These are phyloP conservation scores for Kokia cookei DNA, from an alignment of 441 rosid genomes.

Conservation along the genomic window DNA sequence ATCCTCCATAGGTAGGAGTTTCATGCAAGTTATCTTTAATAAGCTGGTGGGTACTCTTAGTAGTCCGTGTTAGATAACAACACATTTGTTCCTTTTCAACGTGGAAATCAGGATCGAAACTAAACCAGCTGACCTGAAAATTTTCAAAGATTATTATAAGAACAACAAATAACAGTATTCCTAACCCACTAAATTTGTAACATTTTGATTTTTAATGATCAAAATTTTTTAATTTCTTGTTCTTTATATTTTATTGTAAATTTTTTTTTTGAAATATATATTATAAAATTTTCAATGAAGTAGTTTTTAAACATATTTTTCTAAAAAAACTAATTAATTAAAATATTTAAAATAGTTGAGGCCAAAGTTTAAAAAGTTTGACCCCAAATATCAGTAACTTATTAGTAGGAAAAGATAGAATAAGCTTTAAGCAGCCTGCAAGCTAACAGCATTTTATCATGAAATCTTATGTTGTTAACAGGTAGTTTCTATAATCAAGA, in stretches of 20 bases:
- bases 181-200: no score
- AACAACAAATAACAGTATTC: neutral
- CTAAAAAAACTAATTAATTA: no score
- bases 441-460: neutral
- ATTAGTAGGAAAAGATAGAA: neutral
- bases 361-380: no score
- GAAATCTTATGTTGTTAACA: neutral
- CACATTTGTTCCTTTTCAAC: slow-evolving; percentile 92
- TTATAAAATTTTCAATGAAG: no score
- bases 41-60: slow-evolving; percentile 78
- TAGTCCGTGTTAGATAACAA: slow-evolving; percentile 93
- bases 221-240: no score
- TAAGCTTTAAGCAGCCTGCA: neutral
- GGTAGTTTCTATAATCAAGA: neutral
- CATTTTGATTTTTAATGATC: no score
- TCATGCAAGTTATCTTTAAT: slow-evolving; percentile 91
- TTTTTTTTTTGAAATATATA: no score
- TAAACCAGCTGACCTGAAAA: slow-evolving; percentile 90
- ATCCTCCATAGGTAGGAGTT: slow-evolving; percentile 99
- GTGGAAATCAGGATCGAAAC: slow-evolving; percentile 88
- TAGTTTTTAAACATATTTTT: no score
- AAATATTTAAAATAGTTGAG: no score
- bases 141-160: slow-evolving; percentile 18
- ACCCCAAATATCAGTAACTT: neutral
- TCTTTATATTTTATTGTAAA: no score